Evolutionary conservation across 179 eudicot species (phyloP), one percentile per base, ranked within the genome.

Genomic region (Sideroxylon spinosum): DNA sequence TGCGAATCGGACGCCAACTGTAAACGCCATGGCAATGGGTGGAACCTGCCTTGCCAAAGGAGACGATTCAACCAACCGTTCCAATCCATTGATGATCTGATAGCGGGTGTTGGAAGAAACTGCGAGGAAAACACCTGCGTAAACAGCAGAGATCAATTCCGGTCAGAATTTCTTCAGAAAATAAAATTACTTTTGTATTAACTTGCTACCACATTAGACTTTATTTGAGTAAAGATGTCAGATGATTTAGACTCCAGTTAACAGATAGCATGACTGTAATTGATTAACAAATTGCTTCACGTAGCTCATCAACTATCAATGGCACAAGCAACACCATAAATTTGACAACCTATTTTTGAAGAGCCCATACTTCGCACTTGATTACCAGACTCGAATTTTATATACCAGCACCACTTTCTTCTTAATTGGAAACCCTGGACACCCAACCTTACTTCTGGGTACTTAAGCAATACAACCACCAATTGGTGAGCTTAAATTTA

Each of bases 31-130:
- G 19, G 98, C 95, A 52, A 86, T 84, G 5, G 93, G 88, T 16
- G 97, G 97, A 75, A 86, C 82, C 84, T 85, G 80, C 85, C 83
- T 93, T 32, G 88, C 96, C 78, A 90, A 0, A 22, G 94, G 90
- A 79, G 95, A 92, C 53, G 93, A 86, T 86, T 93, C 97, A 0
- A 92, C 95, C 72, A 93, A 29, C 71, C 88, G 86, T 72, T 93
- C 97, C 74, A 92, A 80, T 64, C 97, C 97, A 61, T 92, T 93
- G 56, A 93, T 79, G 32, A 93, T 82, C 82, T 93, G 97, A 76
- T 92, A 93, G 9, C 98, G 92, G 37, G 97, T 92, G 80, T 93
- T 93, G 75, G 97, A 93, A 61, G 98, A 93, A 29, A 92, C 89
- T 20, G 92, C 97, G 60, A 93, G 86, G 79, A 93, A 93, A 70